Base-by-base conservation (phyloP, 345 rosid genomes). In the Cochlearia excelsa region DNA sequence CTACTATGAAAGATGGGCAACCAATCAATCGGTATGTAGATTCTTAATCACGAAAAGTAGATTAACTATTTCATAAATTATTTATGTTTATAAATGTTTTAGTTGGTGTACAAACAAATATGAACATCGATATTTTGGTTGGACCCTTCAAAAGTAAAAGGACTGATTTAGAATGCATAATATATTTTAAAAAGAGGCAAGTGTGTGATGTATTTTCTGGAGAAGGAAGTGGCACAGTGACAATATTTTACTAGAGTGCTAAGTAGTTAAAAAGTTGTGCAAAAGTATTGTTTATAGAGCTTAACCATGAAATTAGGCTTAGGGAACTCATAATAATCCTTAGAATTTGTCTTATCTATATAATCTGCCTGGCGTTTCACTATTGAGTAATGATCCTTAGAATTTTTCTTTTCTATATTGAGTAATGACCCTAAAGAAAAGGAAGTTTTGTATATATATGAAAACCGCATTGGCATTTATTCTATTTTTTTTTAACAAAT, bases 1-100 rank as follows among this genome's bases (percentile, higher is more conserved):
- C 63, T 88, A 85, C 75, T 88, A 88, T 69, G 96, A 88, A 74
- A 71, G 96, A 69, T 88, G 90, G 93, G 93, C 90, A 8, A 88
- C 90, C 51, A 88, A 88, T 72, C 96, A 85, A 73, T 81, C 83
- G 69, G 95, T 87, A 83, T 45, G 81, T 69, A 56, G 42, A 39
- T 30, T 33, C 35, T 33, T 33, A 33, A 2, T 3, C 5, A 33
- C 35, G 48, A 57, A 16, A 67, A 43, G 8, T 51, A 11, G 53
- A 58, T 43, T 6, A 35, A 52, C 29, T 31, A 7, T 30, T 57
- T 53, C 38, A 26, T 49, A 40, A 3, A n/a, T 40, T 31, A 42
- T 27, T 5, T 6, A 29, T 39, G 30, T 9, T 37, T 38, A 46
- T 23, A 35, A 11, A 30, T 55, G 31, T 16, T 46, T 1, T 6